Evolutionary conservation across 257 asterid genomes (phyloP), one percentile per base, ranked within the genome.

Genomic region (Fraxinus cuspidata): DNA sequence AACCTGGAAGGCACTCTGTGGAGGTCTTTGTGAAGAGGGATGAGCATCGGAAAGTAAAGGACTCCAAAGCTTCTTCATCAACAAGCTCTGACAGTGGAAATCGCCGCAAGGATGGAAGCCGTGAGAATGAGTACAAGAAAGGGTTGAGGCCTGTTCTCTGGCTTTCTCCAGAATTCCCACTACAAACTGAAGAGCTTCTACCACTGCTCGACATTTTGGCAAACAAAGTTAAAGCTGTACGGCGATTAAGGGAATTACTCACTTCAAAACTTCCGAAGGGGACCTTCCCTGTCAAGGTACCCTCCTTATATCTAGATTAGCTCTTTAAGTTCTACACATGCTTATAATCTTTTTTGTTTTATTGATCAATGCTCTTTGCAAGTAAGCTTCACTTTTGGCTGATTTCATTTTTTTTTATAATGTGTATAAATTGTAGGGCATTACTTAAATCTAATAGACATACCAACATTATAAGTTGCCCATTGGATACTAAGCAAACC

Each of bases 181-280:
- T 95, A 70, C 85, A 83, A 84, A 91, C 97, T 28, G 99, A 95
- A 68, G 99, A 95, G 80, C 89, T 95, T 71, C 85, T 95, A 58
- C 99, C 99, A 10, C 84, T 95, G 85, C 99, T 95, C 37, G 99
- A 95, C 84, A 95, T 95, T 82, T 85, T 95, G 65, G 99, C 98
- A 6, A 93, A 95, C 83, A 95, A 95, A 87, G 99, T 95, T 77
- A 95, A 95, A 84, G 99, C 98, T 67, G 83, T 95, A 73, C 85
- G 98, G 12, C 86, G 99, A 71, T 81, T 95, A 77, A 88, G 97
- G 85, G 99, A 95, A 84, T 64, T 95, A 68, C 88, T 91, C 78
- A 95, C 98, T 5, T 93, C 99, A 0, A 95, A 95, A 80, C 96
- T 95, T 71, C 99, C 98, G 10, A 90, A 82, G 76, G 96, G 94